Percentiles rank a stretch among this genome's conserved stretches.
phyloP scores from a whole-genome alignment of 345 rosid species.

The Populus nigra region DNA sequence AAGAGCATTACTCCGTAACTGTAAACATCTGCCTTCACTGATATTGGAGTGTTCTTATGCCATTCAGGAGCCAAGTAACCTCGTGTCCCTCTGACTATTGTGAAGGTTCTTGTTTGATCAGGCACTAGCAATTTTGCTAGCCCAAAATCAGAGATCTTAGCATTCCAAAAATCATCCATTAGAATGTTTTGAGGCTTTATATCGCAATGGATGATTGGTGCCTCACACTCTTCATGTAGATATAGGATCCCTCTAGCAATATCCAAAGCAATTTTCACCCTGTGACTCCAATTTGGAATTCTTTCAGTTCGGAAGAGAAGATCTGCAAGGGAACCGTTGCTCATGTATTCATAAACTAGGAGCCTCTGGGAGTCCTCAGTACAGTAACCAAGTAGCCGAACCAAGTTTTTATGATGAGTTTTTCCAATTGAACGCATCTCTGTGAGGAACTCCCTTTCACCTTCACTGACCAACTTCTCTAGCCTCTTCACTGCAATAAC shows the following conservation, averaged over 20 bases:
- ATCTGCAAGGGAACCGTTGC: slow-evolving; percentile 29
- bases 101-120: slow-evolving; percentile 24
- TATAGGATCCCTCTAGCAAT: slow-evolving; percentile 22
- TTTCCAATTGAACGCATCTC: slow-evolving; percentile 22
- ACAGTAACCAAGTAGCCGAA: slow-evolving; percentile 8
- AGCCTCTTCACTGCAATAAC: slow-evolving; percentile 27
- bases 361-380: slow-evolving; percentile 6
- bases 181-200: slow-evolving; percentile 30
- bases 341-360: slow-evolving; percentile 15
- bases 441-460: slow-evolving; percentile 20
- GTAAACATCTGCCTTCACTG: slow-evolving; percentile 25
- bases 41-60: slow-evolving; percentile 11
- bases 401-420: slow-evolving; percentile 16
- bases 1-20: slow-evolving; percentile 22
- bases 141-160: slow-evolving; percentile 30
- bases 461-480: slow-evolving; percentile 19
- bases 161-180: slow-evolving; percentile 13
- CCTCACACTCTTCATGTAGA: slow-evolving; percentile 26
- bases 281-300: slow-evolving; percentile 20
- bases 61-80: slow-evolving; percentile 35
- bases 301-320: slow-evolving; percentile 13
- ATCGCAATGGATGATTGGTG: slow-evolving; percentile 22
- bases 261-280: slow-evolving; percentile 13
- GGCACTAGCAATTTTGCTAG: slow-evolving; percentile 27
- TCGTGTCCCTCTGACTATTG: slow-evolving; percentile 30